phyloP scores from a whole-genome alignment of 768 basidiomycete species.

The Tubosaeta sp. region DNA sequence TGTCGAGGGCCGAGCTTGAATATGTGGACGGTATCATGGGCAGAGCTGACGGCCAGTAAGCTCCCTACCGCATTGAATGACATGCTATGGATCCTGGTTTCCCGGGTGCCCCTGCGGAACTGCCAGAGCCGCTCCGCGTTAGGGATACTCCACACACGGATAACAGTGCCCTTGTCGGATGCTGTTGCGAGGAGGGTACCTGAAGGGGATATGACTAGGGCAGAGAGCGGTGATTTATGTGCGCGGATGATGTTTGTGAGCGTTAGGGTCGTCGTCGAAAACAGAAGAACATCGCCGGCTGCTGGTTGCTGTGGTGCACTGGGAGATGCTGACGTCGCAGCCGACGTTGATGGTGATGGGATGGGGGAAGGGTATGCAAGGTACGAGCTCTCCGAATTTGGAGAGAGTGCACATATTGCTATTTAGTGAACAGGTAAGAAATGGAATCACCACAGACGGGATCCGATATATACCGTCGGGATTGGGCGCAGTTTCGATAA shows the following conservation, averaged over 20 bases:
- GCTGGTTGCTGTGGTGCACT: slow-evolving; percentile 38
- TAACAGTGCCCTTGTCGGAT: slow-evolving; percentile 94
- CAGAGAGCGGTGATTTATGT: slow-evolving; percentile 90
- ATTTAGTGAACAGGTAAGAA: slow-evolving; percentile 7
- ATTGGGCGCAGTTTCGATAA: slow-evolving; percentile 95
- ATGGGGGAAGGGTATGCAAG: slow-evolving; percentile 96
- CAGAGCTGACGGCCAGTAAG: slow-evolving; percentile 85
- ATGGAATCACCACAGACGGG: background rate
- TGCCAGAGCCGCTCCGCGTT: slow-evolving; percentile 93
- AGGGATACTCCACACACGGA: slow-evolving; percentile 90
- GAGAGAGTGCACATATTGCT: slow-evolving; percentile 95
- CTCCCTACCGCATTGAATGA: slow-evolving; percentile 81
- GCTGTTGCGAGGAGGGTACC: slow-evolving; percentile 92
- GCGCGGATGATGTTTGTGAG: slow-evolving; percentile 96
- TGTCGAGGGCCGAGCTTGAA: slow-evolving; percentile 71
- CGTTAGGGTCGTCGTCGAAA: slow-evolving; percentile 87
- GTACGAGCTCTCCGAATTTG: slow-evolving; percentile 88
- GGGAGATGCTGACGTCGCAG: slow-evolving; percentile 37
- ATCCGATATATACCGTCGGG: slow-evolving; percentile 66
- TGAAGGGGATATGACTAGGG: slow-evolving; percentile 77
- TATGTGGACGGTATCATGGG: slow-evolving; percentile 94
- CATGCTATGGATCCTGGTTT: slow-evolving; percentile 79
- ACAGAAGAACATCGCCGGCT: slow-evolving; percentile 87
- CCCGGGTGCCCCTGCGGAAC: slow-evolving; percentile 87
- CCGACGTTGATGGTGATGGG: slow-evolving; percentile 69